phyloP scores from a whole-genome alignment of 169 alveolate species.

The Blepharisma undulans region DNA sequence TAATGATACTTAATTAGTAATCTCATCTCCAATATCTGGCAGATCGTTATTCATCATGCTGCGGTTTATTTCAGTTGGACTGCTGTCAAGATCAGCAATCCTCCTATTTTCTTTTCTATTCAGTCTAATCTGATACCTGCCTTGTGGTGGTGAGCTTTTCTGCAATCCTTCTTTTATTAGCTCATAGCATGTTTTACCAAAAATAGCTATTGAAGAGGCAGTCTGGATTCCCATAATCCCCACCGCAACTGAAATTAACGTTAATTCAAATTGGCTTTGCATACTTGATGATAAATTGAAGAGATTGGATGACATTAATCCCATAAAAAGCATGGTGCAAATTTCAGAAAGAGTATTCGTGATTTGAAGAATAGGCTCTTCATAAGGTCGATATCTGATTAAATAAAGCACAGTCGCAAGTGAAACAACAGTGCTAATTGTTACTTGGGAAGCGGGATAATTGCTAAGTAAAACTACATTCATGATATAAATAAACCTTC shows the following conservation, averaged over 20 bases:
- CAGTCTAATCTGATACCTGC: too few relatives aligned
- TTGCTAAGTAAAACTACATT: neutral
- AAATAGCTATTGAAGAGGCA: neutral
- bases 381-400: neutral
- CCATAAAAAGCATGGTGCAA: neutral
- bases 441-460: neutral
- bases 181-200: neutral
- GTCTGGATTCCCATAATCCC: neutral
- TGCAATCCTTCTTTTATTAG: neutral
- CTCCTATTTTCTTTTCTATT: too few relatives aligned
- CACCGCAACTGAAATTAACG: neutral
- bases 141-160: neutral
- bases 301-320: neutral
- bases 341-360: neutral
- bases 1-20: too few relatives aligned
- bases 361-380: neutral
- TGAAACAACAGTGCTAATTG: neutral
- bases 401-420: neutral
- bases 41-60: too few relatives aligned
- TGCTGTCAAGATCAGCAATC: too few relatives aligned
- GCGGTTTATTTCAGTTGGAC: too few relatives aligned
- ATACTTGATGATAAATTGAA: neutral
- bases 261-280: neutral
- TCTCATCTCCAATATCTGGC: too few relatives aligned
- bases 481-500: constrained; percentile 12